Evolutionary conservation across 345 rosid genomes (phyloP).

Genomic region (Murraya paniculata): DNA sequence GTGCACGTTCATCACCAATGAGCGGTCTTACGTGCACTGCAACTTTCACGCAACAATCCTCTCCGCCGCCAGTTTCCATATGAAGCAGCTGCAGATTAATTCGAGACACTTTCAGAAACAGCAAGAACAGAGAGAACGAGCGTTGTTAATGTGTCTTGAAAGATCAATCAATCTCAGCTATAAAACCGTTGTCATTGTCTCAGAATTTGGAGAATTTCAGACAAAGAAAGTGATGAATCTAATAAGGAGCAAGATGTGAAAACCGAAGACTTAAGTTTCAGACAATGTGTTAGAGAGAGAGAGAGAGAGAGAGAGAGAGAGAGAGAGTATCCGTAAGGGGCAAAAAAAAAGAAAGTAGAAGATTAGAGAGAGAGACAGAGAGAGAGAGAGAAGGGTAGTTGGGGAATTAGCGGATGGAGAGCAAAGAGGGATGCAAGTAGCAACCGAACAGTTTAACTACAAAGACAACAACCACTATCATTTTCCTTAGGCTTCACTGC

Average conservation of each 20-base stretch:
- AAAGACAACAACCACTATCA: constrained; percentile 58
- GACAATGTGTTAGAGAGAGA: constrained; percentile 26
- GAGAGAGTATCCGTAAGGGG: constrained; percentile 1
- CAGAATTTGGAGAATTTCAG: constrained; percentile 25
- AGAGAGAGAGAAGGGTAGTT: constrained; percentile 41
- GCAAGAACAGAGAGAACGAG: constrained; percentile 1
- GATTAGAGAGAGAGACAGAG: constrained; percentile 5
- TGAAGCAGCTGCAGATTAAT: constrained; percentile 20
- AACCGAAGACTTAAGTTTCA: constrained; percentile 22
- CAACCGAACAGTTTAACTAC: constrained; percentile 32
- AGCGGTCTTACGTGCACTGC: constrained; percentile 97
- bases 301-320: neutral
- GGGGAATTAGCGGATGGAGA: constrained; percentile 29
- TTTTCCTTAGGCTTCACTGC: constrained; percentile 73
- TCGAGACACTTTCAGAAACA: neutral
- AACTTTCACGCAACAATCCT: constrained; percentile 94
- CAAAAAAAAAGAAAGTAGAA: constrained; percentile 10
- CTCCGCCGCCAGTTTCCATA: constrained; percentile 54
- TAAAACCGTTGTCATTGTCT: constrained; percentile 33
- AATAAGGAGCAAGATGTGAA: neutral
- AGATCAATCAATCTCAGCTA: constrained; percentile 15
- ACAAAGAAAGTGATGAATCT: constrained; percentile 38
- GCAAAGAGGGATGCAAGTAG: constrained; percentile 7
- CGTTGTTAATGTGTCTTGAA: neutral
- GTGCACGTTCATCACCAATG: constrained; percentile 83